These are phyloP conservation scores for Haplosporangium gracile DNA, from an alignment of 192 early-diverging fungal genomes.

Conservation along the genomic window DNA sequence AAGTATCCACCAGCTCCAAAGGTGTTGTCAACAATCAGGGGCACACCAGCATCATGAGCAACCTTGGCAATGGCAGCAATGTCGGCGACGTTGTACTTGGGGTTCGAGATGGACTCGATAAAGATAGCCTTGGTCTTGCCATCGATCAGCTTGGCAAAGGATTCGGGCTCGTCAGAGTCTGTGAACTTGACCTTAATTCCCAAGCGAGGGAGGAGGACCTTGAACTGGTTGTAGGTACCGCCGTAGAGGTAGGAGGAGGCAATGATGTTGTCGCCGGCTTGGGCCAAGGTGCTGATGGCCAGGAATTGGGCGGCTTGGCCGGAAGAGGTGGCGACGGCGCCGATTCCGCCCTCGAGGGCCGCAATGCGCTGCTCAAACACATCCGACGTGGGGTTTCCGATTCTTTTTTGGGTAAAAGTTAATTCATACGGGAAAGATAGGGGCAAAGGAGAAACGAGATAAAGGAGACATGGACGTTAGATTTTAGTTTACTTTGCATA, in stretches of 20 bases:
- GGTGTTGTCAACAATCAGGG: constrained; percentile 96
- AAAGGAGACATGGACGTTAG: background rate
- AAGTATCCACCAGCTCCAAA: constrained; percentile 93
- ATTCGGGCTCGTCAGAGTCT: constrained; percentile 77
- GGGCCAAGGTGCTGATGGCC: constrained; percentile 81
- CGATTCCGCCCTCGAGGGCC: constrained; percentile 89
- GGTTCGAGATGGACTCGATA: constrained; percentile 94
- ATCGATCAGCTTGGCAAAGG: constrained; percentile 86
- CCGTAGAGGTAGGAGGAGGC: constrained; percentile 82
- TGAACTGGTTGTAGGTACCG: constrained; percentile 89
- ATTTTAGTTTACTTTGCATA: constrained; percentile 17
- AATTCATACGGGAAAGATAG: background rate
- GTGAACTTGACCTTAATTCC: constrained; percentile 88
- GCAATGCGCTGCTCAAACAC: constrained; percentile 95
- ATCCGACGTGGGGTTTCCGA: constrained; percentile 85
- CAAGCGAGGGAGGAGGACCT: constrained; percentile 84
- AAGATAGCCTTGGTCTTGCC: constrained; percentile 93
- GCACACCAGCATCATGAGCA: constrained; percentile 86
- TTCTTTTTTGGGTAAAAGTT: constrained; percentile 42
- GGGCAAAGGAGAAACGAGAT: background rate
- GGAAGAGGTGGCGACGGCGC: constrained; percentile 71
- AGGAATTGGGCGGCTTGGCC: constrained; percentile 92
- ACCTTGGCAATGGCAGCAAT: constrained; percentile 85
- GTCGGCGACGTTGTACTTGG: constrained; percentile 90
- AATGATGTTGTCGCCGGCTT: constrained; percentile 91